phyloP scores from a whole-genome alignment of 768 basidiomycete genomes.

The Pluteus cervinus region DNA sequence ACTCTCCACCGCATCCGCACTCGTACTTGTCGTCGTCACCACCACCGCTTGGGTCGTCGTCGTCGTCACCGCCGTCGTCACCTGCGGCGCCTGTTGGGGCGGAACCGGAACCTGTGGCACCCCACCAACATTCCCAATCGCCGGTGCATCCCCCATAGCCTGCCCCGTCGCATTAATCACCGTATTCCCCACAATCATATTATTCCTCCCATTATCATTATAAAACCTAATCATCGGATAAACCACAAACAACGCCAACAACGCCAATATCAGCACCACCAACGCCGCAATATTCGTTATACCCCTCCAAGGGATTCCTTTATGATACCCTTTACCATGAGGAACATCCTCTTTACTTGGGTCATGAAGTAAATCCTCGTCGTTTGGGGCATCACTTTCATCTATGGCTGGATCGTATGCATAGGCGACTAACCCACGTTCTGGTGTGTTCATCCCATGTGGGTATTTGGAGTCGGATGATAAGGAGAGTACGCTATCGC shows the following conservation, averaged over 20 bases:
- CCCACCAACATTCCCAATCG: neutral
- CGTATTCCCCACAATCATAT: conserved; percentile 50
- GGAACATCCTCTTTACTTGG: conserved; percentile 25
- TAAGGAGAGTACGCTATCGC: conserved; percentile 20
- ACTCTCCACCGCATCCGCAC: conserved; percentile 3
- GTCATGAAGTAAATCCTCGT: conserved; percentile 60
- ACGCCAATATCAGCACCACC: conserved; percentile 44
- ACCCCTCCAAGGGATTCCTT: conserved; percentile 20
- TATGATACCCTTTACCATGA: conserved; percentile 9
- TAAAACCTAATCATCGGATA: conserved; percentile 61
- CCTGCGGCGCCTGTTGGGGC: neutral
- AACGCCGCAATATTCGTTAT: conserved; percentile 63
- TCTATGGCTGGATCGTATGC: conserved; percentile 50
- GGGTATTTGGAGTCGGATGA: conserved; percentile 27
- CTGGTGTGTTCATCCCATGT: conserved; percentile 6
- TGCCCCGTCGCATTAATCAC: conserved; percentile 64
- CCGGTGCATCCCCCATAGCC: conserved; percentile 27
- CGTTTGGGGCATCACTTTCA: conserved; percentile 35
- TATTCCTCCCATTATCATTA: conserved; percentile 27
- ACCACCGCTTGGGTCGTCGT: neutral
- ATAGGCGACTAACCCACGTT: conserved; percentile 48
- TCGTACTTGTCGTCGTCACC: conserved; percentile 3
- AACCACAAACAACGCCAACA: conserved; percentile 68
- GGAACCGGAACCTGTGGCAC: neutral
- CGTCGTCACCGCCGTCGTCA: neutral